Conservation (phyloP, 1,139 yeast species). For the Pneumocystis jirovecii region DNA sequence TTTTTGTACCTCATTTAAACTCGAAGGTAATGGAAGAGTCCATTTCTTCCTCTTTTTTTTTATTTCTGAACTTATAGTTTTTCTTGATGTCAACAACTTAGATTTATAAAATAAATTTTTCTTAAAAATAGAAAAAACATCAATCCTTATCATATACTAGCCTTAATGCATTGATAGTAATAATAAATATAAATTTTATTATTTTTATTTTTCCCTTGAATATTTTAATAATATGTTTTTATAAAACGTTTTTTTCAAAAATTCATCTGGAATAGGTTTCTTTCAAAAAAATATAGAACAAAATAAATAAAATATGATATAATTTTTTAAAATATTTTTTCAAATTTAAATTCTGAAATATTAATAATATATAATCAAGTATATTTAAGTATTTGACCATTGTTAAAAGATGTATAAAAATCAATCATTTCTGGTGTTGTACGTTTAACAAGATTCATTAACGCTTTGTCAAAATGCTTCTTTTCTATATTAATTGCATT, state of each 20-base stretch:
- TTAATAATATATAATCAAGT: not conserved
- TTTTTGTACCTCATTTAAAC: not conserved
- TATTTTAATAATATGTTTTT: not conserved
- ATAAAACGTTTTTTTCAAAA: no score
- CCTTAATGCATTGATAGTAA: not conserved
- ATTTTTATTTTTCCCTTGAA: not conserved
- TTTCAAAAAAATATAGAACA: no score
- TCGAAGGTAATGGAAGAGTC: not conserved
- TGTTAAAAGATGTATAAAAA: not conserved
- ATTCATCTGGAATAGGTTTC: no score
- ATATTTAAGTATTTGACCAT: not conserved
- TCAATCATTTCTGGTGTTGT: not conserved
- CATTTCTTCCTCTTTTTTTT: not conserved
- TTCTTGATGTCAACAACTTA: not conserved
- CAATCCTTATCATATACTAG: not conserved
- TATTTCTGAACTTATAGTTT: not conserved
- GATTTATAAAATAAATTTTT: not conserved
- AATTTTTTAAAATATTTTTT: not conserved
- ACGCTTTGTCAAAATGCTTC: constrained; percentile 23
- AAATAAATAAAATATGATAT: no score
- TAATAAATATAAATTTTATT: not conserved
- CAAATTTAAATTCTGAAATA: not conserved
- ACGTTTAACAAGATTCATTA: constrained; percentile 12
- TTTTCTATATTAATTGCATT: constrained; percentile 20
- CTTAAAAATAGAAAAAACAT: not conserved